These are phyloP conservation scores for Aspergillus carbonarius DNA, from an alignment of 2,329 filamentous ascomycete genomes.

Conservation along the genomic window DNA sequence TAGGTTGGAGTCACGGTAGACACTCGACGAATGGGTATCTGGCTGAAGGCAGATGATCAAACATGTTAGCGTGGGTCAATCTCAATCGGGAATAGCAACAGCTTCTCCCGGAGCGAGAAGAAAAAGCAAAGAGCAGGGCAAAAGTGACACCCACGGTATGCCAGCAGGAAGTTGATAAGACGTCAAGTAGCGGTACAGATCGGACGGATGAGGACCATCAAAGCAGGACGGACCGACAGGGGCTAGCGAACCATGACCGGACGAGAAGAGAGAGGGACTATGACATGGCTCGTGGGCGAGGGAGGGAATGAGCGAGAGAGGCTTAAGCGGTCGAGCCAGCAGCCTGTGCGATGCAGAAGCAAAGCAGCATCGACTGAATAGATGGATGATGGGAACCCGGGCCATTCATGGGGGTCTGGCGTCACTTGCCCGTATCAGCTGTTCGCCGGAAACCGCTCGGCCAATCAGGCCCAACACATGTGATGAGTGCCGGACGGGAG, in stretches of 20 bases:
- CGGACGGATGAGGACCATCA: constrained; percentile 9
- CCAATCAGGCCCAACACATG: constrained; percentile 22
- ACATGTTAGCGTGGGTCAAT: constrained; percentile 8
- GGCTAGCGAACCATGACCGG: constrained; percentile 11
- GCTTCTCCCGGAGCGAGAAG: not conserved
- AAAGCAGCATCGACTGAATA: constrained; percentile 3
- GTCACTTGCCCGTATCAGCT: constrained; percentile 29
- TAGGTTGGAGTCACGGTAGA: constrained; percentile 13
- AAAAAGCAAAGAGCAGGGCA: constrained; percentile 3
- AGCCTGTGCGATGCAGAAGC: constrained; percentile 14
- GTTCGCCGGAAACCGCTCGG: constrained; percentile 5
- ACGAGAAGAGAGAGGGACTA: constrained; percentile 4
- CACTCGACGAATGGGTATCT: constrained; percentile 1
- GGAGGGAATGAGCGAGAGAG: constrained; percentile 8
- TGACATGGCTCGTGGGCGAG: not conserved
- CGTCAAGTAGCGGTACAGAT: constrained; percentile 1
- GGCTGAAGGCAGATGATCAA: constrained; percentile 13
- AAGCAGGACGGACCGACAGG: constrained; percentile 4
- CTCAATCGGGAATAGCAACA: not conserved
- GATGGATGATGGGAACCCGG: constrained; percentile 2
- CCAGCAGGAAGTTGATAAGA: constrained; percentile 8
- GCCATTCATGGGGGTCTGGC: constrained; percentile 15
- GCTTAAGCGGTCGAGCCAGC: constrained; percentile 11
- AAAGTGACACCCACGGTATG: constrained; percentile 14
- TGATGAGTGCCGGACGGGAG: constrained; percentile 10